These are phyloP conservation scores for Colletotrichum tabaci DNA, from an alignment of 2,329 filamentous ascomycete genomes.

Conservation along the genomic window DNA sequence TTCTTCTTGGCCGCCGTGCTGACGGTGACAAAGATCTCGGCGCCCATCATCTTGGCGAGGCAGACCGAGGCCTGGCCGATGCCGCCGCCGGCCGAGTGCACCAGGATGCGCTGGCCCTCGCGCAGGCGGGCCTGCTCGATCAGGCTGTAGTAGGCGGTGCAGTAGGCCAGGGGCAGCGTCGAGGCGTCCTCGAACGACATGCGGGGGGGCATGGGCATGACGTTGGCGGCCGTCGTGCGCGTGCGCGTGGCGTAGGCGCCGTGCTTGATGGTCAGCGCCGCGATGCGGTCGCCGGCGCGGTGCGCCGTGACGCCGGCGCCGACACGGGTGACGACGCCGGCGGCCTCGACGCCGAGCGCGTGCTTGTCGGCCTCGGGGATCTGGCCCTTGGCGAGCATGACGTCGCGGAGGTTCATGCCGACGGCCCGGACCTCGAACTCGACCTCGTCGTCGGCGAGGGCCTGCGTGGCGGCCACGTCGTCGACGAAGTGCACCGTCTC, in stretches of 20 bases:
- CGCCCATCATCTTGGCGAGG: constrained; percentile 50
- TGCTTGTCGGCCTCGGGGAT: constrained; percentile 49
- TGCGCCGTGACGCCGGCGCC: constrained; percentile 49
- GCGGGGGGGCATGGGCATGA: constrained; percentile 55
- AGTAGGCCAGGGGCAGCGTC: constrained; percentile 48
- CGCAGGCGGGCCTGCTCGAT: constrained; percentile 48
- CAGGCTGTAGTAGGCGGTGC: constrained; percentile 56
- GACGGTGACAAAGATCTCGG: constrained; percentile 52
- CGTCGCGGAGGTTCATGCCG: constrained; percentile 63
- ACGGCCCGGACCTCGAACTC: constrained; percentile 61
- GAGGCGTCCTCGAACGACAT: constrained; percentile 57
- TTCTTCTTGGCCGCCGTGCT: constrained; percentile 49
- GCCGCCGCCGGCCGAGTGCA: constrained; percentile 55
- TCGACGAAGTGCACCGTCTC: constrained; percentile 59
- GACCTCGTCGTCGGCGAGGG: constrained; percentile 54
- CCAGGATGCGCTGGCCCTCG: constrained; percentile 51
- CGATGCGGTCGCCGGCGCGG: constrained; percentile 51
- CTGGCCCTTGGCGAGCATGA: constrained; percentile 60
- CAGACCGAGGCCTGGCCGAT: constrained; percentile 56
- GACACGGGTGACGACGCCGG: constrained; percentile 52
- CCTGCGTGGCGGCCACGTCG: constrained; percentile 48
- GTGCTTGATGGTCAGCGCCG: constrained; percentile 43
- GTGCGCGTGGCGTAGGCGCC: constrained; percentile 45
- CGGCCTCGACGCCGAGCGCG: constrained; percentile 50
- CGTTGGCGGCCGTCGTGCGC: constrained; percentile 43